Evolutionary conservation across 371 early-diverging fungal genomes (phyloP).

Genomic region (Mortierella sp.): DNA sequence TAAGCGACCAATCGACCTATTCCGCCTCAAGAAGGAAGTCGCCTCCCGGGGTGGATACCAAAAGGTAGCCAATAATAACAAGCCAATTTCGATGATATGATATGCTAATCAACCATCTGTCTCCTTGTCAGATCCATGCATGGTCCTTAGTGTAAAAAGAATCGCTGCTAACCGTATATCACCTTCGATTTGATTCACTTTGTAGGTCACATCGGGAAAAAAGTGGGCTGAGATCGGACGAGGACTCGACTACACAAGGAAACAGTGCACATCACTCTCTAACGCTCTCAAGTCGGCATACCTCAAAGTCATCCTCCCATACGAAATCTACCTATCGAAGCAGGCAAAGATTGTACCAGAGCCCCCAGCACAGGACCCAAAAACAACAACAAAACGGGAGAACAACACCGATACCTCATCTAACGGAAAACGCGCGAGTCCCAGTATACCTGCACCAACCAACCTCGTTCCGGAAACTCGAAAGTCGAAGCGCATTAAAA

Average conservation of each 20-base stretch:
- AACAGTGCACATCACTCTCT: slow-evolving; percentile 86
- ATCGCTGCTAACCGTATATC: neutral
- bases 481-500: slow-evolving; percentile 55
- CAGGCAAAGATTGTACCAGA: slow-evolving; percentile 28
- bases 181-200: neutral
- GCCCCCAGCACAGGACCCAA: slow-evolving; percentile 13
- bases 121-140: neutral
- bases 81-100: no score
- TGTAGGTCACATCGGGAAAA: slow-evolving; percentile 81
- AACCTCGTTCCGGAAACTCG: slow-evolving; percentile 21
- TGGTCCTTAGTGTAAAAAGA: neutral
- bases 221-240: slow-evolving; percentile 94
- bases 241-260: slow-evolving; percentile 82
- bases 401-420: slow-evolving; percentile 14
- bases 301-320: slow-evolving; percentile 84
- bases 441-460: slow-evolving; percentile 6
- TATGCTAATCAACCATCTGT: neutral
- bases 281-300: slow-evolving; percentile 86
- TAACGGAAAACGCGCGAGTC: slow-evolving; percentile 11
- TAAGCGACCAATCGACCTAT: slow-evolving; percentile 89
- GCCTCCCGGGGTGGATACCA: slow-evolving; percentile 83
- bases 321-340: slow-evolving; percentile 80
- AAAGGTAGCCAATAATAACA: slow-evolving; percentile 59
- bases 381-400: no score
- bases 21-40: slow-evolving; percentile 87